Conservation (phyloP, 2,329 filamentous ascomycete genomes). For the Stagonosporopsis cucurbitacearum region DNA sequence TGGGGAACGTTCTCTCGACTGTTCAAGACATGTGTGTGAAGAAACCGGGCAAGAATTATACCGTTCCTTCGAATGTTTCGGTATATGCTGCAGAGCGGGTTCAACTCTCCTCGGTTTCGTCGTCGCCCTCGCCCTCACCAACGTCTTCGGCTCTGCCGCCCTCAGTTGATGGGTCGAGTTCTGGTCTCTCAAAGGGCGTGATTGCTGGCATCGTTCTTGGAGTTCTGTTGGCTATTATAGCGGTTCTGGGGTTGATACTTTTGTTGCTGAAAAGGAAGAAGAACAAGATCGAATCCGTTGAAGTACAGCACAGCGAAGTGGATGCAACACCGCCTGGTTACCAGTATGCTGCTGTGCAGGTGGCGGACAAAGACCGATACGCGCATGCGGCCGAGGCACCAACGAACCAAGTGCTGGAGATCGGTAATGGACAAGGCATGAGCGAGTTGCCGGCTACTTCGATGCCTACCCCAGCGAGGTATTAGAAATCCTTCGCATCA, state of each 20-base stretch:
- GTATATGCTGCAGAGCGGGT: slow-evolving; percentile 28
- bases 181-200: slow-evolving; percentile 22
- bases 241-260: slow-evolving; percentile 22
- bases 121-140: slow-evolving; percentile 1
- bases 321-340: not conserved
- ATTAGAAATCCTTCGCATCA: not conserved
- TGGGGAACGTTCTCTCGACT: slow-evolving; percentile 29
- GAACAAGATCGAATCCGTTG: slow-evolving; percentile 11
- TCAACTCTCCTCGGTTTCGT: not conserved
- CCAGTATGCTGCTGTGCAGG: not conserved
- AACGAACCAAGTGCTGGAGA: not conserved
- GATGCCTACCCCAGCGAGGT: not conserved
- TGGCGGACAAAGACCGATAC: not conserved
- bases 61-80: slow-evolving; percentile 16
- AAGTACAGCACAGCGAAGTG: not conserved
- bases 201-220: slow-evolving; percentile 29
- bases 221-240: slow-evolving; percentile 21
- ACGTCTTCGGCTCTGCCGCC: slow-evolving; percentile 1
- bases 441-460: slow-evolving; percentile 1
- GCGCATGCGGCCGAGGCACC: slow-evolving; percentile 3
- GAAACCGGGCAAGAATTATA: slow-evolving; percentile 25
- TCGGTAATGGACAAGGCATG: not conserved
- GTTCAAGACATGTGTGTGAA: slow-evolving; percentile 25
- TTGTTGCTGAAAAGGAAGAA: slow-evolving; percentile 21
- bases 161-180: not conserved